Base-by-base conservation (phyloP, 768 basidiomycete genomes). In the Serpula lacrymans region DNA sequence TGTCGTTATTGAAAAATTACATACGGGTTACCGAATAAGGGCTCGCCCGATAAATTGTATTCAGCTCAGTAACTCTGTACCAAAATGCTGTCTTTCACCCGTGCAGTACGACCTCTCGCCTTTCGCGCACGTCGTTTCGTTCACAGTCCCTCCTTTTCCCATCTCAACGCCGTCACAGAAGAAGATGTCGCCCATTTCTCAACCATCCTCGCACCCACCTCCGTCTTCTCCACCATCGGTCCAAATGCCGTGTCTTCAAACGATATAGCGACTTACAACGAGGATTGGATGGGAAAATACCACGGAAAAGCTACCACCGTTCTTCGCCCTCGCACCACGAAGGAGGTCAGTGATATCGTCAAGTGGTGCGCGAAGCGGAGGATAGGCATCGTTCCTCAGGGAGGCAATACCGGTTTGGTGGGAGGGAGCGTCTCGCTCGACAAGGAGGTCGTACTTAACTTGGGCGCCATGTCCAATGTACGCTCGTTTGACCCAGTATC, bases 231-330 rank as follows among this genome's bases (percentile, higher is more conserved):
- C 14, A 84, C 84, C 6, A 69, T 87, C 2, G 54, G 77, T 18
- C 74, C 84, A 12, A 47, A 48, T 30, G 60, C 72, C 6, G 51
- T 64, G 12, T 43, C 77, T n/a, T 27, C 68, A 8, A 69, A 80
- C 9, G 94, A 96, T 48, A 76, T 98, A 21, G 71, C 72, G 3
- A 71, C 67, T 2, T 95, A 76, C 73, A 98, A 99, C 62, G 68
- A 75, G 49, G 95, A 99, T 62, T 96, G 93, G 94, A 91, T 96
- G 84, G 84, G 84, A 53, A 95, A 95, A 62, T 98, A 93, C 60
- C 75, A 74, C 39, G 96, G 95, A n/a, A 63, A 70, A 13, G 80
- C 89, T 7, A 80, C 81, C 12, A 85, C 92, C 20, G 88, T 99
- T 10, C 70, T 98, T 38, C 89, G 86, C 58, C 96, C 96, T 5